These are phyloP conservation scores for Phellopilus nigrolimitatus DNA, from an alignment of 1,284 basidiomycete species.

Conservation along the genomic window DNA sequence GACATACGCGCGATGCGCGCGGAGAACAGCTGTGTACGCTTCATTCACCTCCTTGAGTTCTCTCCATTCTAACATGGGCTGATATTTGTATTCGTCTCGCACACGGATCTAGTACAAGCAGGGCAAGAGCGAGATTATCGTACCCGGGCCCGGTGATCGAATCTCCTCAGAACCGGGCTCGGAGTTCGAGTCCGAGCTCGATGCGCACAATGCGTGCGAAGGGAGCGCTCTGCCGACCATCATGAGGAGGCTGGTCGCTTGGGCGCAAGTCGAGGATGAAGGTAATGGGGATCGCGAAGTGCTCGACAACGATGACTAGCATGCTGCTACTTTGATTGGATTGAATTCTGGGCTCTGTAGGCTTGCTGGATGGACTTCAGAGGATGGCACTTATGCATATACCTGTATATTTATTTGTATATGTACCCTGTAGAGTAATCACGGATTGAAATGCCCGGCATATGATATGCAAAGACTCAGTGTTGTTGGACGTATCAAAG, in stretches of 20 bases:
- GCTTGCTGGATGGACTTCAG: too few relatives aligned
- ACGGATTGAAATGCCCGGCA: too few relatives aligned
- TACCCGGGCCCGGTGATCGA: conserved; percentile 5
- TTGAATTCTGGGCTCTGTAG: too few relatives aligned
- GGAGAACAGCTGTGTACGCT: conserved; percentile 46
- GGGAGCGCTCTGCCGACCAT: conserved; percentile 15
- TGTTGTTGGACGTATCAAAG: too few relatives aligned
- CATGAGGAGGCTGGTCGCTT: conserved; percentile 14
- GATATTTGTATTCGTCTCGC: neutral
- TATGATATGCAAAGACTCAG: too few relatives aligned
- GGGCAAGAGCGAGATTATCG: conserved; percentile 13
- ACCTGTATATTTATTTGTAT: too few relatives aligned
- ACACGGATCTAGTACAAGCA: conserved; percentile 2
- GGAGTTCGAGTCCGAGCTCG: neutral
- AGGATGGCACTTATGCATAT: too few relatives aligned
- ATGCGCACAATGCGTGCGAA: conserved; percentile 15
- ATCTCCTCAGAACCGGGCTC: neutral
- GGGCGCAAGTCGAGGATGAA: neutral
- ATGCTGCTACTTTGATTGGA: too few relatives aligned
- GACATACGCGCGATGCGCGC: conserved; percentile 44
- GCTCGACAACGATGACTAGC: too few relatives aligned
- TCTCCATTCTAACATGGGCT: neutral
- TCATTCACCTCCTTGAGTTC: neutral
- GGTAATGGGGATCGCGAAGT: neutral
- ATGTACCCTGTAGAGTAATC: too few relatives aligned